Evolutionary conservation across 75 land plant genomes (phyloP).

Genomic region (Cunninghamia lanceolata): DNA sequence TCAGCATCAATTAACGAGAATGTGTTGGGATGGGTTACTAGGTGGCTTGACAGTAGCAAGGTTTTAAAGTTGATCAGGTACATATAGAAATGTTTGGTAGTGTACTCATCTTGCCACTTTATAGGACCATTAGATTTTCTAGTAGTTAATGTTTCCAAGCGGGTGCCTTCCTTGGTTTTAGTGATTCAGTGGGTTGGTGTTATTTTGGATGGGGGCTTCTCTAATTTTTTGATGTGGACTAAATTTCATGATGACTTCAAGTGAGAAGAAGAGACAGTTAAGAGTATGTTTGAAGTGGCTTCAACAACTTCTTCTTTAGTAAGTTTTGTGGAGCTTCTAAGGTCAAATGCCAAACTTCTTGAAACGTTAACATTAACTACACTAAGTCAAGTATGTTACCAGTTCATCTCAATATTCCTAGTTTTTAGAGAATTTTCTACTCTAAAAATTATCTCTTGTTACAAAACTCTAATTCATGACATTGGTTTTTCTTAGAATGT

Average conservation of each 20-base stretch:
- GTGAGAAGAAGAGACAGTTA: constrained; percentile 31
- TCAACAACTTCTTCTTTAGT: constrained; percentile 25
- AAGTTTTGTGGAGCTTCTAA: constrained; percentile 10
- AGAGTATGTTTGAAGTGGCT: constrained; percentile 31
- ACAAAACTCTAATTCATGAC: too few species aligned
- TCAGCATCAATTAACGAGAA: too few species aligned
- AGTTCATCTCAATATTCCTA: too few species aligned
- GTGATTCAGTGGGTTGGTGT: constrained; percentile 48
- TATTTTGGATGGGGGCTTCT: constrained; percentile 66
- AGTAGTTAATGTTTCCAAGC: constrained; percentile 22
- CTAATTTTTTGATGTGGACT: constrained; percentile 44
- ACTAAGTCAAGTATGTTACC: too few species aligned
- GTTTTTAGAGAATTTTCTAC: too few species aligned
- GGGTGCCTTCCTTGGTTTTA: constrained; percentile 50
- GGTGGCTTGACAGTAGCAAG: constrained; percentile 45
- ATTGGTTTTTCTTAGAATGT: too few species aligned
- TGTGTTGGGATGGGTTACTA: constrained; percentile 46
- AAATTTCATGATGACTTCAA: constrained; percentile 66
- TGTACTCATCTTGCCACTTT: constrained; percentile 55
- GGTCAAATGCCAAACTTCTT: not conserved
- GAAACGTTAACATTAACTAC: not conserved
- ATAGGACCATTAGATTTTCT: constrained; percentile 25
- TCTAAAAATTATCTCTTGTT: too few species aligned
- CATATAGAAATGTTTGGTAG: constrained; percentile 66
- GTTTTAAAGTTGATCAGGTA: constrained; percentile 52